Base-by-base conservation (phyloP, 306 rosid genomes). In the Hippophae tibetana region DNA sequence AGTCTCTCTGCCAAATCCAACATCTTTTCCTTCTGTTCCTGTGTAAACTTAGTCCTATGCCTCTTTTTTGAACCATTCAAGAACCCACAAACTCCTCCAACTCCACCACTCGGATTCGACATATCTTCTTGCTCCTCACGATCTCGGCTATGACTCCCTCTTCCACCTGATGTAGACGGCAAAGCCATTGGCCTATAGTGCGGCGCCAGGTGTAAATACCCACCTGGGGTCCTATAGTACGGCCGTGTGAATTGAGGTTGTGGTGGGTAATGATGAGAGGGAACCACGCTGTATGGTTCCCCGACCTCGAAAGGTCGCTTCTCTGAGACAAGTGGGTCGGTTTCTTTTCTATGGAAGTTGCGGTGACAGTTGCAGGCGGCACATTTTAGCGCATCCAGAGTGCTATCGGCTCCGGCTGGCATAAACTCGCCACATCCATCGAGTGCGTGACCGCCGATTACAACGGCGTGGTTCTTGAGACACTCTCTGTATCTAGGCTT, bases 301-400 rank as follows among this genome's bases (percentile, higher is more conserved):
- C 62, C 62, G 3, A 23, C 45, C 9, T 54, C 25, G 2, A 45
- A 41, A 0, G 56, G 49, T 5, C 47, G 12, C 5, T 44, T 57
- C 3, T 41, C 18, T 27, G 13, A 31, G 38, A 2, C 38, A 4
- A 31, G 0, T 4, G 25, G 13, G 5, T 82, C 85, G 6, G 73
- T 65, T 52, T 85, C 96, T 25, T 81, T 82, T 6, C 98, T 89
- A 77, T 90, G 98, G 84, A 90, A 90, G 68, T 85, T 90, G 6
- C 98, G 95, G 86, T 90, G 98, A 68, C 98, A 90, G 95, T 71
- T 74, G 49, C 98, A 90, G 41, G 98, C 98, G 44, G 98, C 98
- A 71, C 98, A 90, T 70, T 87, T 87, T 10, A 90, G 95, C 1
- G 74, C 89, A 54, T 90, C 96, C 5, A 87, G 76, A 0, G 92